Evolutionary conservation across 1,284 basidiomycete species (phyloP), one percentile per base, ranked within the genome.

Genomic region (Leccinum subfulvum): DNA sequence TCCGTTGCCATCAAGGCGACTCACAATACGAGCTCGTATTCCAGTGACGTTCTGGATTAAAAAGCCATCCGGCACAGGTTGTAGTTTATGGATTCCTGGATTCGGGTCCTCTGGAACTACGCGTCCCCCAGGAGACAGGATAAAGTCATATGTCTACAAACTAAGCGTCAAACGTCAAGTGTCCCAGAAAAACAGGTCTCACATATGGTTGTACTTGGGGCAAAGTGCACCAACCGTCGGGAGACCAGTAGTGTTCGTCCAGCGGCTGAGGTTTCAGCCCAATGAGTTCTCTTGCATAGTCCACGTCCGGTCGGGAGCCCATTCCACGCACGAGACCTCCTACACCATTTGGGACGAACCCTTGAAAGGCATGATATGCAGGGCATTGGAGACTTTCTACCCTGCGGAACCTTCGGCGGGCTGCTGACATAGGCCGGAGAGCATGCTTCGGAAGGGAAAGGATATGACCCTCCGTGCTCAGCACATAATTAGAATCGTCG

Each of bases 391-490:
- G 84, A 65, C 80, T 83, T 70, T 93, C 88, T 35, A 84, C 82
- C 35, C 83, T 80, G 30, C 90, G 87, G 64, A 89, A 76, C 66
- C 83, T 83, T 67, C 85, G 83, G 3, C 88, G 84, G 4, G 82
- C 78, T 9, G 80, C 64, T 5, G 89, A 86, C 35, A 85, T 78
- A 6, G 85, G 82, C 64, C 80, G 82, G 18, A 89, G 76, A 53
- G 85, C 78, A 53, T 82, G 69, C 11, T 67, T 73, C 1, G 84
- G 84, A 18, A 97, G 81, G 18, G 81, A 82, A 28, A 98, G 80
- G n/a, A 94, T 84, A 72, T 98, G 96, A 0, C 95, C 95, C 76
- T 98, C 95, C 0, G 95, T 98, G 1, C 94, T 94, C 72, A 96
- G 91, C 2, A 97, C 91, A 65, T 89, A 90, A 69, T 91, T 88